Base-by-base conservation (phyloP, 768 basidiomycete genomes). In the Wakefieldia striispora region DNA sequence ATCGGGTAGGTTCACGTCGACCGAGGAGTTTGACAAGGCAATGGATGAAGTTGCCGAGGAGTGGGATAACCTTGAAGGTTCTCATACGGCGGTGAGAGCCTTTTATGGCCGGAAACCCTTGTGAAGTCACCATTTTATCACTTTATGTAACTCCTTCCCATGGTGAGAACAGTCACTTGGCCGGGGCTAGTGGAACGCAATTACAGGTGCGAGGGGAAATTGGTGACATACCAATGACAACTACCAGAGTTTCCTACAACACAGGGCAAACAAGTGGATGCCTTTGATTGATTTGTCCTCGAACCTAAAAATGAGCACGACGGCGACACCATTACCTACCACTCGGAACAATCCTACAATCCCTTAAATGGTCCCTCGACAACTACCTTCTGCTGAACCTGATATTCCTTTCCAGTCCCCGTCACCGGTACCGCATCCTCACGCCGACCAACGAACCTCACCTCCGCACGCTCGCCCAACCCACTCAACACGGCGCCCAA, bases 391-490 rank as follows among this genome's bases (percentile, higher is more conserved):
- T 89, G 86, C 66, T 93, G 87, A 20, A 45, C 69, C 45, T 71
- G 71, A 69, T 92, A 91, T 38, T 85, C 63, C 59, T 74, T 80
- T 44, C 86, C 85, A 51, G 85, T 81, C 0, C 88, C 92, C 17
- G 88, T 84, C 8, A 82, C 93, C 37, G 89, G 87, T 26, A 93
- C 70, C 16, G 87, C 80, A 59, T 82, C 85, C 70, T 84, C 82
- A 53, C 69, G 75, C 60, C 92, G 72, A 3, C 92, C 91, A n/a
- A 71, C 61, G 65, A 84, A 92, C 50, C 52, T 62, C 40, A 89
- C 61, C 56, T 62, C 51, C 48, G 57, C 50, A 59, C 53, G 29
- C 12, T 54, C 49, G 50, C 76, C 68, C 67, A 70, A 52, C 39
- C 57, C 67, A 19, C 66, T 64, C 56, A 91, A 62, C 26, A 91